phyloP scores from a whole-genome alignment of 306 rosid species.

The Dalbergia oliveri region DNA sequence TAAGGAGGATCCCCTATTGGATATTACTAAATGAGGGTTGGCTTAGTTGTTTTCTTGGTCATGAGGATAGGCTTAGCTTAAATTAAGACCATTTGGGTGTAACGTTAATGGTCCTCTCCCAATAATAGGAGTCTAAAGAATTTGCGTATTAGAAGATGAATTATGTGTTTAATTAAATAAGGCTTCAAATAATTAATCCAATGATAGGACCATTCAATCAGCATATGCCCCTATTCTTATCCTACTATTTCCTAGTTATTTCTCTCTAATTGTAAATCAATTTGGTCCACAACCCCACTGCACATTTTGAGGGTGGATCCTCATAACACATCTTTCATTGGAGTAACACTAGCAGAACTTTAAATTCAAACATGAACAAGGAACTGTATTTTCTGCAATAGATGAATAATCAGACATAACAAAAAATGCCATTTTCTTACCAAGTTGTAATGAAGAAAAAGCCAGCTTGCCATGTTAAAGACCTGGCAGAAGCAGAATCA shows the following conservation, averaged over 20 bases:
- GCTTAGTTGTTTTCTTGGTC: background rate
- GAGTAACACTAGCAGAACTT: constrained; percentile 5
- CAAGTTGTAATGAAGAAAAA: constrained; percentile 85
- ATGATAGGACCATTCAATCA: constrained; percentile 27
- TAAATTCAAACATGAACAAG: background rate
- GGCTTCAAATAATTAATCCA: constrained; percentile 31
- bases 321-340: constrained; percentile 1
- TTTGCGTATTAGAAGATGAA: background rate
- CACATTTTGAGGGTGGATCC: background rate
- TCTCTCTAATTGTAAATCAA: constrained; percentile 3
- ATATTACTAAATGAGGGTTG: background rate
- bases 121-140: background rate
- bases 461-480: constrained; percentile 75
- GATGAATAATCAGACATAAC: background rate
- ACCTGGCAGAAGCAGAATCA: constrained; percentile 61
- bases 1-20: constrained; percentile 10
- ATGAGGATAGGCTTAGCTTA: background rate
- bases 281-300: constrained; percentile 10
- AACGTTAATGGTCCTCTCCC: constrained; percentile 27
- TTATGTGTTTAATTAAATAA: background rate
- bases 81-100: background rate
- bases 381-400: background rate
- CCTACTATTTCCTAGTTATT: background rate
- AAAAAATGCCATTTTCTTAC: constrained; percentile 48
- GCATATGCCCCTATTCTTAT: background rate